Conservation (phyloP, 163 green algal genomes). For the Chloroidium sp. region DNA sequence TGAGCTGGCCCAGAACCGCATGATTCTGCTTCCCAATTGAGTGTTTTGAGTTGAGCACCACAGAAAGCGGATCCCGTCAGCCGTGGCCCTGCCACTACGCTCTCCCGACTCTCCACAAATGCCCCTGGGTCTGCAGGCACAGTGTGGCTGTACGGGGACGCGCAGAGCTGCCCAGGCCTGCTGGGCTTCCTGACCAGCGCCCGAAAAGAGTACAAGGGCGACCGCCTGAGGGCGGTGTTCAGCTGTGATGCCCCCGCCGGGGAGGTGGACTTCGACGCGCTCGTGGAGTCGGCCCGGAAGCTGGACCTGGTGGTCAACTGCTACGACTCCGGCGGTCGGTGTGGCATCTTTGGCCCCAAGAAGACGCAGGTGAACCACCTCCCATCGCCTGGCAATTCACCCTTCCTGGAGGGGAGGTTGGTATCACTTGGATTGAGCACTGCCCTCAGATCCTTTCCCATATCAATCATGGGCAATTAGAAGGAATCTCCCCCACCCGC, state of each 20-base stretch:
- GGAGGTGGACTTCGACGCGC: background rate
- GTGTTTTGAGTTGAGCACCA: no score
- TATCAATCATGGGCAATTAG: no score
- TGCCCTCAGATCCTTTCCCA: no score
- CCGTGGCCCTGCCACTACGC: no score
- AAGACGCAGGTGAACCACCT: background rate
- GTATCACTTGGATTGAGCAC: no score
- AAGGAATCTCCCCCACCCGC: no score
- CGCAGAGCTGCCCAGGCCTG: background rate
- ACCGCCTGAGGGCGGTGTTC: conserved; percentile 5
- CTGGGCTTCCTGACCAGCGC: conserved; percentile 1
- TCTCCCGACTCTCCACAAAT: no score
- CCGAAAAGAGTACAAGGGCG: background rate
- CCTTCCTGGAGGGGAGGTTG: no score
- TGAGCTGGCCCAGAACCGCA: no score
- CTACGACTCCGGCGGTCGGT: background rate
- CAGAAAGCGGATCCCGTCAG: no score
- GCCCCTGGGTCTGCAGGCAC: background rate
- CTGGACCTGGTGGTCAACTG: conserved; percentile 11
- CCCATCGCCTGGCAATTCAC: no score
- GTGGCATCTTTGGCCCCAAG: background rate
- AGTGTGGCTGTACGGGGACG: conserved; percentile 12
- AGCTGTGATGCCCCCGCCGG: background rate
- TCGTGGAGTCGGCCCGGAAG: background rate
- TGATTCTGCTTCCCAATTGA: no score